Percentiles rank a stretch among this genome's conserved stretches.
Evolutionary conservation across 257 asterid genomes (phyloP).

Genomic region (Ehretia macrophylla): DNA sequence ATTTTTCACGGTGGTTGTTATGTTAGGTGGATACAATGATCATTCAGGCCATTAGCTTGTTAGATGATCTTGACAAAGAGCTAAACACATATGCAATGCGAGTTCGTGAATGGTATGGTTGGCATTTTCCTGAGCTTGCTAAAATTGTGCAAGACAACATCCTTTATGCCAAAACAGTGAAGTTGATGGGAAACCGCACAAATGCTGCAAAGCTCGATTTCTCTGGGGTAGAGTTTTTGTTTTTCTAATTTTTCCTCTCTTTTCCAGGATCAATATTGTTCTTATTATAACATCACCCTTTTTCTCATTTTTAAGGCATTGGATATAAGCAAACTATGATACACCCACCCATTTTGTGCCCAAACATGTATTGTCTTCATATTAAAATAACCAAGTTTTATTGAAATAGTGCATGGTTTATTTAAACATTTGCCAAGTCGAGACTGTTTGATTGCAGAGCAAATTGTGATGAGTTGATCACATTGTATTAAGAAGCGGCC

Average conservation of each 20-base stretch:
- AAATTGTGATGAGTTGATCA: too few relatives aligned
- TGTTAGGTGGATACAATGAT: constrained; percentile 90
- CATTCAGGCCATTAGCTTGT: constrained; percentile 83
- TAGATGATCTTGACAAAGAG: constrained; percentile 94
- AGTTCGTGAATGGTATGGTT: constrained; percentile 92
- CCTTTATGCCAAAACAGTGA: constrained; percentile 67
- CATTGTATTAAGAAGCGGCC: too few relatives aligned
- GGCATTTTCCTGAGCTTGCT: constrained; percentile 96
- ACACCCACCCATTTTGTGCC: too few relatives aligned
- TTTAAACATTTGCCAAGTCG: too few relatives aligned
- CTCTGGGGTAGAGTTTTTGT: constrained; percentile 52
- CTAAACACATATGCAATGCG: constrained; percentile 89
- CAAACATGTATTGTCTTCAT: too few relatives aligned
- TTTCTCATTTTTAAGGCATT: too few relatives aligned
- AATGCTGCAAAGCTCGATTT: constrained; percentile 83
- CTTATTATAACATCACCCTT: too few relatives aligned
- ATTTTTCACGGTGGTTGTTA: constrained; percentile 1
- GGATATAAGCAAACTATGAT: too few relatives aligned
- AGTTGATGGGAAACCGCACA: constrained; percentile 76
- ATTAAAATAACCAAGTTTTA: too few relatives aligned
- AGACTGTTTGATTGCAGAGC: too few relatives aligned
- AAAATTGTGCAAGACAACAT: constrained; percentile 78
- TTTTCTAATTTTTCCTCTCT: not conserved
- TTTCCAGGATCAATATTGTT: not conserved
- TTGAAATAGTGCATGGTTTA: too few relatives aligned